Base-by-base conservation (phyloP, 345 rosid species). In the Cardiospermum halicacabum region DNA sequence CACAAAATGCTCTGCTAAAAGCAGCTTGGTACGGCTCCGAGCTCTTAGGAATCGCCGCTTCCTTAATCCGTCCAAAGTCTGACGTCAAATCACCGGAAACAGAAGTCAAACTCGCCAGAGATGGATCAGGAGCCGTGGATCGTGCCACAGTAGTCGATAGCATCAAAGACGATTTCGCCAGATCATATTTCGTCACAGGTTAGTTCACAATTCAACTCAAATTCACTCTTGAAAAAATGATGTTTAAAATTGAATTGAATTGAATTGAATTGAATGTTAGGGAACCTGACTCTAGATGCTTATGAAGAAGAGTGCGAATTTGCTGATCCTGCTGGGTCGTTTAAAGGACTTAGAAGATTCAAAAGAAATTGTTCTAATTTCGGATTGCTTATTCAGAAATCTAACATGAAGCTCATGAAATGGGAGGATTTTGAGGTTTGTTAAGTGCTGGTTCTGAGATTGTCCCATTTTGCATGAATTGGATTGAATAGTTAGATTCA, bases 251-350 rank as follows among this genome's bases (percentile, higher is more conserved):
- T n/a, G n/a, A n/a, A n/a, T n/a, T n/a, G n/a, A n/a, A n/a, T n/a
- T n/a, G 43, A 4, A 39, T 15, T 15, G 48, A 15, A 42, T 34
- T 39, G 7, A 53, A 39, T 37, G 26, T 69, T 75, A 92, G 98
- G 98, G 59, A 76, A 83, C 62, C 82, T 89, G 26, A 83, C 97
- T 0, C 75, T 80, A n/a, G 80, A 66, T 56, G 97, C 81, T 6
- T 93, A 93, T 39, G 97, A 89, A 72, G 96, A 89, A 70, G 80
- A 86, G 64, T 93, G 98, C 18, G 96, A 89, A 71, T 93, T 93
- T 68, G 98, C 97, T 0, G 98, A 93, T 73, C 98, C 98, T 11
- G 98, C 98, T 0, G 96, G 98, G 32, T 93, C 97, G n/a, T 93
- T 90, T 67, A 88, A 66, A 69, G 98, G 97, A 30, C 94, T 93